Conservation (phyloP, 306 rosid genomes). For the Mucuna pruriens region DNA sequence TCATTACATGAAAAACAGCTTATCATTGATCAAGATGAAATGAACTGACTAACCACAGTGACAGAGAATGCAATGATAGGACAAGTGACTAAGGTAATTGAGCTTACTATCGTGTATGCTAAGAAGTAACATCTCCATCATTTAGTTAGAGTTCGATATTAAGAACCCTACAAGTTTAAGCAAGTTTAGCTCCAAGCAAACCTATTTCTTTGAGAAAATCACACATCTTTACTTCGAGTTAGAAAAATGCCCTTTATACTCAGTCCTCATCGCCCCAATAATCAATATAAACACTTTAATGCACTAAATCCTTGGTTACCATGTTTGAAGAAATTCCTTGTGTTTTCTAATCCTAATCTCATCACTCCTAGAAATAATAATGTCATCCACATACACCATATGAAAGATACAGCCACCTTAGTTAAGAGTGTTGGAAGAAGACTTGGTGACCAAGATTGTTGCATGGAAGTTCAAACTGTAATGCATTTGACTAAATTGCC, state of each 20-base stretch:
- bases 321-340: neutral
- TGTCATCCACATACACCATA: neutral
- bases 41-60: neutral
- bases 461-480: too few species aligned
- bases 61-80: neutral
- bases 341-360: too few species aligned
- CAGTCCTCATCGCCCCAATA: neutral
- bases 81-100: neutral
- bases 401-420: neutral
- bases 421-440: neutral
- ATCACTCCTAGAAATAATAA: neutral
- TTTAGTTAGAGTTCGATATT: too few species aligned
- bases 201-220: neutral
- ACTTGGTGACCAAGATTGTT: too few species aligned
- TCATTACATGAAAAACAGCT: neutral
- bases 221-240: neutral
- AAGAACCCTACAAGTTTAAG: neutral
- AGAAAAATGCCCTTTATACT: neutral
- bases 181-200: neutral
- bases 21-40: neutral
- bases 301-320: neutral
- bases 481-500: too few species aligned
- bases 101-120: neutral
- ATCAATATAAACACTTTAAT: too few species aligned
- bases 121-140: neutral